A percentile compares a stretch with the other conserved stretches of the same genome.
phyloP scores from a whole-genome alignment of 805 yeast genomes.

The Yarrowia phangngaensis region DNA sequence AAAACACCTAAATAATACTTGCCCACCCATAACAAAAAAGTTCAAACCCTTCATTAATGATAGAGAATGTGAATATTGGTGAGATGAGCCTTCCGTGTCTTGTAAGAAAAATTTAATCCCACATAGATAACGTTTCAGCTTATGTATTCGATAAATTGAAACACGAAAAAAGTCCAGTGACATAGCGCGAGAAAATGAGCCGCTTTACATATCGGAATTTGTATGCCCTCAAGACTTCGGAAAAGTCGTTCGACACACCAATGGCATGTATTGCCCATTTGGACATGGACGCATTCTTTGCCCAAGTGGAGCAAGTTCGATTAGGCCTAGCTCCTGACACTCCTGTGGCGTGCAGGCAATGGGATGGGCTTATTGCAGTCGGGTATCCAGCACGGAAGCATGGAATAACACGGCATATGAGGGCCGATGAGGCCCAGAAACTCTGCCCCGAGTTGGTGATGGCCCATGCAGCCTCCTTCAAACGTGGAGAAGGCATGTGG shows the following conservation, averaged over 20 bases:
- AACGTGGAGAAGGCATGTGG: slow-evolving; percentile 83
- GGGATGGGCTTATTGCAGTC: slow-evolving; percentile 87
- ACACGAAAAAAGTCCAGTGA: slow-evolving; percentile 1
- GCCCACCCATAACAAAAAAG: no score
- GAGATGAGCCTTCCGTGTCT: no score
- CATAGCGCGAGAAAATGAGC: slow-evolving; percentile 9
- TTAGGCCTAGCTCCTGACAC: slow-evolving; percentile 59
- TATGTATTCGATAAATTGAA: slow-evolving; percentile 8
- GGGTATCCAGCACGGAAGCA: slow-evolving; percentile 72
- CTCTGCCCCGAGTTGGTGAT: slow-evolving; percentile 74
- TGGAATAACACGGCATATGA: slow-evolving; percentile 78
- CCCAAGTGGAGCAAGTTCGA: slow-evolving; percentile 85
- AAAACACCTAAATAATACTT: no score
- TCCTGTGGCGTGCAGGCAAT: slow-evolving; percentile 92
- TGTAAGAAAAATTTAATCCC: no score
- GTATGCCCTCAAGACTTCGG: slow-evolving; percentile 28
- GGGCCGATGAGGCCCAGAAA: slow-evolving; percentile 58
- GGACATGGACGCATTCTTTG: slow-evolving; percentile 92
- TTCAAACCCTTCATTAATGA: no score
- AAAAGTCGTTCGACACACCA: slow-evolving; percentile 56
- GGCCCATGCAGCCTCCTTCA: slow-evolving; percentile 92
- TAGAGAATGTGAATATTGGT: no score
- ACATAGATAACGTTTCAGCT: no score
- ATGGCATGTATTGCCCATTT: slow-evolving; percentile 77
- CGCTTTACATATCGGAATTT: slow-evolving; percentile 30